These are phyloP conservation scores for Geosiphon pyriformis DNA, from an alignment of 192 early-diverging fungal species.

Conservation along the genomic window DNA sequence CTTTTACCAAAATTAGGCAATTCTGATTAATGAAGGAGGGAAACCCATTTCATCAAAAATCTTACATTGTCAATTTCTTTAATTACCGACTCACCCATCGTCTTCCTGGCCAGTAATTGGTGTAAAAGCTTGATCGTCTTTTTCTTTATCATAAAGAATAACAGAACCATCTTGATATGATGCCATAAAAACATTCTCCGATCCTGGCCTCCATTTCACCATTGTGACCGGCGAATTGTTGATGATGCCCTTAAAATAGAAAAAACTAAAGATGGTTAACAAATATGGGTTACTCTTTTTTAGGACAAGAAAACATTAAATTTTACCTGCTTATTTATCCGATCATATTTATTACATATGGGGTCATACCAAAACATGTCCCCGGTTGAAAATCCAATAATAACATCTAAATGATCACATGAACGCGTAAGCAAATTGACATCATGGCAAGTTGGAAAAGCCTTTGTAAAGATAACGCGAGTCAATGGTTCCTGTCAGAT, in stretches of 20 bases:
- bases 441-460: slow-evolving; percentile 79
- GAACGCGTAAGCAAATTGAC: slow-evolving; percentile 68
- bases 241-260: slow-evolving; percentile 50
- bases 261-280: not conserved
- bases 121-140: slow-evolving; percentile 67
- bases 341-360: slow-evolving; percentile 74
- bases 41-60: slow-evolving; percentile 21
- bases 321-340: slow-evolving; percentile 75
- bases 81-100: slow-evolving; percentile 26
- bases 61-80: no score
- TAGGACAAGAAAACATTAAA: not conserved
- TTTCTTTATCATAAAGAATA: slow-evolving; percentile 79
- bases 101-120: slow-evolving; percentile 23
- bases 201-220: slow-evolving; percentile 87
- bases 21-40: not conserved
- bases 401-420: slow-evolving; percentile 69
- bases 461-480: slow-evolving; percentile 66
- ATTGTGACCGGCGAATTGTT: slow-evolving; percentile 63
- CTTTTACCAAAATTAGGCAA: slow-evolving; percentile 26
- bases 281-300: not conserved
- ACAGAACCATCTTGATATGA: slow-evolving; percentile 80
- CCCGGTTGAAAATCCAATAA: slow-evolving; percentile 81
- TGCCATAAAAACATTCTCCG: slow-evolving; percentile 77
- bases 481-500: slow-evolving; percentile 76
- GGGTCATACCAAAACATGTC: slow-evolving; percentile 83